Percentiles rank a stretch among this genome's conserved stretches.
These are phyloP conservation scores for Crepidotus variabilis DNA, from an alignment of 768 basidiomycete genomes.

Conservation along the genomic window DNA sequence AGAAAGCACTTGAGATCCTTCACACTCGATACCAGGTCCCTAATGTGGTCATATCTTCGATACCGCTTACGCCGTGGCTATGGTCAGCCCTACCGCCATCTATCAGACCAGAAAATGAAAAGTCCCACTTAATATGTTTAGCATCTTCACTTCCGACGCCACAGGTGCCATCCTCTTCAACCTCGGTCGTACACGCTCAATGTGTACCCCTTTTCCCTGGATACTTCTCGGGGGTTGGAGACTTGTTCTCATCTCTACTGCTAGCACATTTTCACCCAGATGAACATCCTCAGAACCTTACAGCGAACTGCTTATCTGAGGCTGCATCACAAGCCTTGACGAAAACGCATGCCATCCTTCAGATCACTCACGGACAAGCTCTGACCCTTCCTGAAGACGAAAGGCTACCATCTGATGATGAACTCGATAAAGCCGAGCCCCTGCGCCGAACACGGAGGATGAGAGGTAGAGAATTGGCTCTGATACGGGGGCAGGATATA, in stretches of 20 bases:
- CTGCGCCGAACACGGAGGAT: constrained; percentile 68
- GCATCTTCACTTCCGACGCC: constrained; percentile 48
- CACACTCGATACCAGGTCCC: constrained; percentile 77
- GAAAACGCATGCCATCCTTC: constrained; percentile 72
- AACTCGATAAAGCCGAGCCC: constrained; percentile 63
- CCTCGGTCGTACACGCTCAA: constrained; percentile 59
- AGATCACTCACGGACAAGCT: constrained; percentile 56
- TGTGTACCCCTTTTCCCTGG: constrained; percentile 78
- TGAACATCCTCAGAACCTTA: constrained; percentile 10
- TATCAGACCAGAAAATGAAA: constrained; percentile 32
- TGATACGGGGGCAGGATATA: constrained; percentile 75
- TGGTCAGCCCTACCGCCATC: constrained; percentile 44
- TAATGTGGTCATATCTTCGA: constrained; percentile 90
- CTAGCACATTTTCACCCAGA: constrained; percentile 67
- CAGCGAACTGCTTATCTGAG: constrained; percentile 40
- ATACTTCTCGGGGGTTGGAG: constrained; percentile 96
- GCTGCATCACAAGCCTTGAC: constrained; percentile 69
- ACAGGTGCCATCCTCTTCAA: constrained; percentile 13
- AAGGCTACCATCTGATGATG: constrained; percentile 67
- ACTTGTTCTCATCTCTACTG: constrained; percentile 91
- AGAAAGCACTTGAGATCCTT: constrained; percentile 62
- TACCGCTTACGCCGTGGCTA: constrained; percentile 68
- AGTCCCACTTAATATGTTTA: constrained; percentile 71
- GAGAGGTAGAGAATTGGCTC: constrained; percentile 79
- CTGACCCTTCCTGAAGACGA: constrained; percentile 56